Percentiles rank a stretch among this genome's conserved stretches.
Conservation (phyloP, 805 yeast genomes). For the Brettanomyces sp. region DNA sequence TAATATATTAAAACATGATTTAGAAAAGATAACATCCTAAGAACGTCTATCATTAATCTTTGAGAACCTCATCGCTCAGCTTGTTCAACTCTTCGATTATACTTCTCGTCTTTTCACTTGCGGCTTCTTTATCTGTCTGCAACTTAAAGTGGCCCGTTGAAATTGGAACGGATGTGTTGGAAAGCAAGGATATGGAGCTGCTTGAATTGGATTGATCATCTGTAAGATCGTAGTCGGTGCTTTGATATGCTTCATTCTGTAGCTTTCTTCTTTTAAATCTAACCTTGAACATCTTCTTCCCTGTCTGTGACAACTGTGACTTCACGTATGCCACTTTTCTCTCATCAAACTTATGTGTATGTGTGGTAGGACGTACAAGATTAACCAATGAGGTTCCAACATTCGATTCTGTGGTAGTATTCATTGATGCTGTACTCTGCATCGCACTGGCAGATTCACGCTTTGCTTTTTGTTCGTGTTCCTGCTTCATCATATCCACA, state of each 20-base stretch:
- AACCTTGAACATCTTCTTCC: not conserved
- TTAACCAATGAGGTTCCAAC: not conserved
- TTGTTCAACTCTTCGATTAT: slow-evolving; percentile 13
- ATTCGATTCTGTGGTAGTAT: not conserved
- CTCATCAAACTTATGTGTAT: slow-evolving; percentile 1
- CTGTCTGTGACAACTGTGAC: slow-evolving; percentile 1
- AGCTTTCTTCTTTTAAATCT: not conserved
- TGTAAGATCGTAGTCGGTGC: too few relatives aligned
- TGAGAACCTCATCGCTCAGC: slow-evolving; percentile 18
- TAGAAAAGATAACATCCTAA: not conserved
- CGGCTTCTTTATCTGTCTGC: not conserved
- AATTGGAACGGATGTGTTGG: not conserved
- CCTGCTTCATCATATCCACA: not conserved
- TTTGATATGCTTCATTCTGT: too few relatives aligned
- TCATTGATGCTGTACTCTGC: not conserved
- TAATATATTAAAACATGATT: not conserved
- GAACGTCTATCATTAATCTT: slow-evolving; percentile 3
- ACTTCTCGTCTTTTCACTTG: slow-evolving; percentile 2
- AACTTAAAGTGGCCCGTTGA: not conserved
- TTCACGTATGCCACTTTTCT: not conserved
- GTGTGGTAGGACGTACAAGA: not conserved
- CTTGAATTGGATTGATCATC: not conserved
- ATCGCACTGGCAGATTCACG: too few relatives aligned
- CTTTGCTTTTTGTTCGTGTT: not conserved
- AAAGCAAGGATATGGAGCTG: slow-evolving; percentile 1